Evolutionary conservation across 805 yeast genomes (phyloP), one percentile per base, ranked within the genome.

Genomic region (Suhomyces sp.): DNA sequence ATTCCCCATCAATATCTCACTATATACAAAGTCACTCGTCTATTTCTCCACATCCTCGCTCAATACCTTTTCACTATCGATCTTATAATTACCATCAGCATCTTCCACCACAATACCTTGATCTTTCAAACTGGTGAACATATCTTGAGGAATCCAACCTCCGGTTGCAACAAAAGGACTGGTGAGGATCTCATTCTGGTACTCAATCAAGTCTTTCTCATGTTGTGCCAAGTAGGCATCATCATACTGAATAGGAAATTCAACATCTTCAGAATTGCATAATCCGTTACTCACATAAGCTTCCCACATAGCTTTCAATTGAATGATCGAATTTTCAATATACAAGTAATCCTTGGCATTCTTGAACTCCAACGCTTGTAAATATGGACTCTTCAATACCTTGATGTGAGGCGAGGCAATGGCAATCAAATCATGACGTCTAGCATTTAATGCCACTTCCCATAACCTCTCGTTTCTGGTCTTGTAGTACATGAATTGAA

Each of bases 71-170:
- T 51, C 59, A 13, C 47, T 42, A 36, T 64, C 70, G 28, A 68
- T 43, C 35, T 49, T 52, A 46, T 50, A 61, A 46, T 63, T 53
- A 12, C 77, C 76, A 14, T 73, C 77, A 13, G 72, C 72, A 43
- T 79, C 73, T 35, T 76, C 58, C 13, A 52, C 78, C 38, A 91
- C 68, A 38, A 82, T 69, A 1, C 91, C 93, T 42, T 80, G 80
- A 14, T 78, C 76, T 25, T 79, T 60, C 50, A 87, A 69, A 31
- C 76, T 75, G 21, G 78, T 82, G 53, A 91, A 90, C 83, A 88
- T 79, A 54, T 88, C 95, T 55, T 88, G 96, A 12, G 98, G 96
- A 38, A 93, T 76, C 96, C 97, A 91, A 4, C 96, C 96, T 36
- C 85, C 83, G 16, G 96, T 84, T 30, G 91, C 91, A 19, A 86